These are phyloP conservation scores for Nothophytophthora sp. DNA, from an alignment of 352 stramenopile species.

Conservation along the genomic window DNA sequence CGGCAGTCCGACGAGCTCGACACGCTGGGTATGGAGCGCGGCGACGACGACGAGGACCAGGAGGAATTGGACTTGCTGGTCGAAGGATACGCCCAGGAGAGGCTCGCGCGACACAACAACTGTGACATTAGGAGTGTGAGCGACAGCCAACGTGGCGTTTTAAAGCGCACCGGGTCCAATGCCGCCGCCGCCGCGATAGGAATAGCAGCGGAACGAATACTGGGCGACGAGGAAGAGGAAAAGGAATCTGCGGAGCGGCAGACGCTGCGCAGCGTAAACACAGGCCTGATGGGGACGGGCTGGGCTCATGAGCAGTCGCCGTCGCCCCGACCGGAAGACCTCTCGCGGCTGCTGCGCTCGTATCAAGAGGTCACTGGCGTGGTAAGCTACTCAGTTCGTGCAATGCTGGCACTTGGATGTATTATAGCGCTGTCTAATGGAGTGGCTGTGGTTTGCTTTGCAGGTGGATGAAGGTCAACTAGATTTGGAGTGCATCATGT, in stretches of 20 bases:
- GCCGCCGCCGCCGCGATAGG: slow-evolving; percentile 2
- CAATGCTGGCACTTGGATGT: background rate
- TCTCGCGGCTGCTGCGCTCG: slow-evolving; percentile 47
- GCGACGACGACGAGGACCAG: slow-evolving; percentile 22
- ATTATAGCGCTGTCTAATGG: background rate
- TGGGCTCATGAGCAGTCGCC: slow-evolving; percentile 33
- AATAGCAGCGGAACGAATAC: slow-evolving; percentile 4
- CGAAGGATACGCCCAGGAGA: slow-evolving; percentile 21
- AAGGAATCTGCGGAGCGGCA: slow-evolving; percentile 20
- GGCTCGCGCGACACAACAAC: slow-evolving; percentile 44
- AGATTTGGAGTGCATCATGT: slow-evolving; percentile 90
- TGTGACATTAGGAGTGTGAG: slow-evolving; percentile 8
- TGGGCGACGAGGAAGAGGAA: slow-evolving; percentile 17
- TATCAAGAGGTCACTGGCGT: slow-evolving; percentile 72
- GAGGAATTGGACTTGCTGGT: slow-evolving; percentile 29
- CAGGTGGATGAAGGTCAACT: slow-evolving; percentile 59
- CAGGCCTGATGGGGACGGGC: slow-evolving; percentile 23
- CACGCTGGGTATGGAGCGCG: slow-evolving; percentile 33
- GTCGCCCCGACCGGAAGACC: slow-evolving; percentile 24
- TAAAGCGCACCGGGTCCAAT: slow-evolving; percentile 16
- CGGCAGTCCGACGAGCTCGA: slow-evolving; percentile 55
- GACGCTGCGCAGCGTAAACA: slow-evolving; percentile 22
- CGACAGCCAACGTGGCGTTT: slow-evolving; percentile 7
- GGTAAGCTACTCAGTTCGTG: slow-evolving; percentile 18
- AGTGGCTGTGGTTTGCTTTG: background rate